These are phyloP conservation scores for Erythrophleum fordii DNA, from an alignment of 306 rosid genomes.

Conservation along the genomic window DNA sequence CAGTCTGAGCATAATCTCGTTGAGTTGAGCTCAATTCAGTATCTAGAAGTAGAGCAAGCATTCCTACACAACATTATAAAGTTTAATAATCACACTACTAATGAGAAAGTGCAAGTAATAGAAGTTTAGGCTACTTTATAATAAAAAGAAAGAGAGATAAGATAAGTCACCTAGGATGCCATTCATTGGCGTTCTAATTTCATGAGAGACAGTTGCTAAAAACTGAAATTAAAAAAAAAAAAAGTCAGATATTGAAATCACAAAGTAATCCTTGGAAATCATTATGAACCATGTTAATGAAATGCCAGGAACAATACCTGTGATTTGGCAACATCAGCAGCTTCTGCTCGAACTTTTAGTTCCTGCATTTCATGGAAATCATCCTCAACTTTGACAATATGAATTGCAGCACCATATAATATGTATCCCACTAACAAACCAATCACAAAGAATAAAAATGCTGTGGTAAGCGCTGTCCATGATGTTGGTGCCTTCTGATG, in stretches of 20 bases:
- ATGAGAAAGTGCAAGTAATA: slow-evolving; percentile 9
- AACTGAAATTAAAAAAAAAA: slow-evolving; percentile 55
- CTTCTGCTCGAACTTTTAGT: slow-evolving; percentile 84
- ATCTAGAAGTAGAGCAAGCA: slow-evolving; percentile 94
- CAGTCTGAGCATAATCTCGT: slow-evolving; percentile 94
- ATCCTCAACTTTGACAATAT: slow-evolving; percentile 93
- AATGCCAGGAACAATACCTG: slow-evolving; percentile 63
- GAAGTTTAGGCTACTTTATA: not conserved
- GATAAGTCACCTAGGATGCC: slow-evolving; percentile 82
- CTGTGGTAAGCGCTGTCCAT: slow-evolving; percentile 73
- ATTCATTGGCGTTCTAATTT: slow-evolving; percentile 99
- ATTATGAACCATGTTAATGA: slow-evolving; percentile 23
- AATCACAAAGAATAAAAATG: slow-evolving; percentile 76
- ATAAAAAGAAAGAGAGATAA: slow-evolving; percentile 21
- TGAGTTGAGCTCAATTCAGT: slow-evolving; percentile 93
- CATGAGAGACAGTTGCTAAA: slow-evolving; percentile 98
- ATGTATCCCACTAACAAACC: slow-evolving; percentile 85
- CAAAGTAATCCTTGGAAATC: slow-evolving; percentile 30
- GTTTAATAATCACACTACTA: slow-evolving; percentile 12
- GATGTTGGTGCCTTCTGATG: slow-evolving; percentile 87
- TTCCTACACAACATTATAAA: slow-evolving; percentile 63
- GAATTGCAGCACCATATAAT: slow-evolving; percentile 90
- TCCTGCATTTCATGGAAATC: slow-evolving; percentile 80
- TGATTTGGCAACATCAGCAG: slow-evolving; percentile 95
- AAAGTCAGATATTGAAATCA: slow-evolving; percentile 30